Evolutionary conservation across 176 grass and related monocot genomes (phyloP).

Genomic region (Leersia perrieri): DNA sequence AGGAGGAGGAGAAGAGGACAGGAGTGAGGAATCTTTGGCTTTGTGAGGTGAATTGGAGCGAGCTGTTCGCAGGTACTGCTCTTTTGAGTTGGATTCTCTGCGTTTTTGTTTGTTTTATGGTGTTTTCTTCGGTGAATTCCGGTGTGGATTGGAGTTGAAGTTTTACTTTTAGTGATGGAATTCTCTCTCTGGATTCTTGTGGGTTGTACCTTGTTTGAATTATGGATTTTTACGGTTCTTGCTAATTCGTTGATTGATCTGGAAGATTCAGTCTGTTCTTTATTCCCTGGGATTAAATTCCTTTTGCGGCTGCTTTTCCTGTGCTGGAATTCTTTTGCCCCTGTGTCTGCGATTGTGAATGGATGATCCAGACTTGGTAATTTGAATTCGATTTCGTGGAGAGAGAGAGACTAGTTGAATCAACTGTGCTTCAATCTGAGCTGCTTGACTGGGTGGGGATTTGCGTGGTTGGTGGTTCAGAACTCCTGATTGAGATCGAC

Average conservation of each 20-base stretch:
- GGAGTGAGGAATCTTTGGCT: not conserved
- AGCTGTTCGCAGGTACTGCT: not conserved
- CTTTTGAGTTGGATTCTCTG: not conserved
- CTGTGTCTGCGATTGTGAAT: not conserved
- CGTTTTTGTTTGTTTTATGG: not conserved
- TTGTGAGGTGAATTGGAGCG: slow-evolving; percentile 17
- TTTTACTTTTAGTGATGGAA: not conserved
- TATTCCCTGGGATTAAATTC: slow-evolving; percentile 9
- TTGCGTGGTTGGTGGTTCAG: slow-evolving; percentile 20
- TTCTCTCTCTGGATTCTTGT: not conserved
- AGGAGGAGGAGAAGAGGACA: not conserved
- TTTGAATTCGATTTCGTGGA: not conserved
- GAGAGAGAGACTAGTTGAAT: slow-evolving; percentile 23
- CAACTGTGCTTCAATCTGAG: slow-evolving; percentile 13
- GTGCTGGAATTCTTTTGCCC: slow-evolving; percentile 13
- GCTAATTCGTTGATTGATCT: slow-evolving; percentile 17
- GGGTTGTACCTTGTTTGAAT: not conserved
- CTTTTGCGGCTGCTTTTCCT: not conserved
- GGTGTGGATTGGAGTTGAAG: not conserved
- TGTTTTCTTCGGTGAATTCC: not conserved
- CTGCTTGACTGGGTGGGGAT: slow-evolving; percentile 8
- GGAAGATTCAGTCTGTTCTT: not conserved
- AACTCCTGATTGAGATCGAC: slow-evolving; percentile 7
- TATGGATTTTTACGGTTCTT: not conserved
- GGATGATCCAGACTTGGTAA: not conserved